Evolutionary conservation across 805 yeast genomes (phyloP).

Genomic region (Schwanniomyces vanrijiae): DNA sequence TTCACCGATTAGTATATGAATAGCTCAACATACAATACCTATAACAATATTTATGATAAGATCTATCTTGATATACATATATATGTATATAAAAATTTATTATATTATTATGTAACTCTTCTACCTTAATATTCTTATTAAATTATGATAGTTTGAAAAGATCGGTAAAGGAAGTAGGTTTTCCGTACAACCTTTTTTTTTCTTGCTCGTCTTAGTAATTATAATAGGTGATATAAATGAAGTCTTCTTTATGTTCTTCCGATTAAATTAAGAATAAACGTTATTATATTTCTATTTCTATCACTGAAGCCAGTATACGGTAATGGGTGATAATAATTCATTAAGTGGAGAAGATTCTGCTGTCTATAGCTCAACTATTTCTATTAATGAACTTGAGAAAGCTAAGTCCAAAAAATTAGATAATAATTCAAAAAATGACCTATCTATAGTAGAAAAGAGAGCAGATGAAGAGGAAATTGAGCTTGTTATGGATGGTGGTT

Average conservation of each 20-base stretch:
- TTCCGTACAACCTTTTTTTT: not conserved
- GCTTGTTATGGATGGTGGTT: conserved; percentile 53
- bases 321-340: not conserved
- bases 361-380: not conserved
- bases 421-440: not conserved
- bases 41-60: too few species aligned
- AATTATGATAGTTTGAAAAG: not conserved
- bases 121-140: too few species aligned
- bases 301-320: not conserved
- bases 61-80: too few species aligned
- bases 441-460: conserved; percentile 2
- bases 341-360: not conserved
- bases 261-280: too few species aligned
- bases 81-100: too few species aligned
- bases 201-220: not conserved
- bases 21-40: too few species aligned
- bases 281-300: too few species aligned
- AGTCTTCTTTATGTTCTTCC: not conserved
- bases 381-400: not conserved
- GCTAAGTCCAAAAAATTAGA: not conserved
- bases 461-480: conserved; percentile 1
- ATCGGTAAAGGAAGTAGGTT: not conserved
- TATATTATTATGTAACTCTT: too few species aligned
- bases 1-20: too few species aligned
- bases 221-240: not conserved